phyloP scores from a whole-genome alignment of 805 yeast genomes.

The Pichia thaimueangensis region DNA sequence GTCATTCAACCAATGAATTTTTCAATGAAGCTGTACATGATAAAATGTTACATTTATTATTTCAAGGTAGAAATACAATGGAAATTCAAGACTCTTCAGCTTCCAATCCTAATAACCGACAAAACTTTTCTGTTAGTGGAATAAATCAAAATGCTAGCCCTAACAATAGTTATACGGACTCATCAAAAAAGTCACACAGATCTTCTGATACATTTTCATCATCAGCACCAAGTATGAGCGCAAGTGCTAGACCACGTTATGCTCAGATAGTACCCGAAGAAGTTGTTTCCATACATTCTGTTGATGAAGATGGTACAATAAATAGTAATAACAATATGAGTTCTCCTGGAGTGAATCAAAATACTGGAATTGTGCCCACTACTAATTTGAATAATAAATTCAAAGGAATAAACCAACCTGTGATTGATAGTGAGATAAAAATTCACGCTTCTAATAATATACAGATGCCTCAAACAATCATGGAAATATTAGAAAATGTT shows the following conservation, averaged over 20 bases:
- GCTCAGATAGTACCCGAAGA: slow-evolving; percentile 7
- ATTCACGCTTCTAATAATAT: slow-evolving; percentile 31
- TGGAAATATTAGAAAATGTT: slow-evolving; percentile 40
- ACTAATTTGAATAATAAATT: slow-evolving; percentile 15
- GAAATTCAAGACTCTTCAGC: background rate
- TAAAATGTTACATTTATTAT: slow-evolving; percentile 45
- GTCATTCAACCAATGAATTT: background rate
- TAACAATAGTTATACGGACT: no score
- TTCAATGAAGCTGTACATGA: slow-evolving; percentile 30
- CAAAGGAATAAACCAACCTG: slow-evolving; percentile 13
- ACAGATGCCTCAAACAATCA: slow-evolving; percentile 47
- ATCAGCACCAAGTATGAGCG: slow-evolving; percentile 10
- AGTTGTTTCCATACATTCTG: slow-evolving; percentile 2
- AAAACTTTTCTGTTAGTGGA: background rate
- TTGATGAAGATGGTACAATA: slow-evolving; percentile 1
- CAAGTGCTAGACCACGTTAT: background rate
- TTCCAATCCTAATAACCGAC: no score
- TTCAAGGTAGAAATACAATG: slow-evolving; percentile 38
- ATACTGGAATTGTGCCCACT: slow-evolving; percentile 10
- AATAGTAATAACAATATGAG: background rate
- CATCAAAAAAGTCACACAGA: background rate
- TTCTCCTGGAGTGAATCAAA: background rate
- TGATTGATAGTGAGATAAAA: slow-evolving; percentile 26
- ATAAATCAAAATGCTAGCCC: background rate
- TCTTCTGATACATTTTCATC: background rate